Base-by-base conservation (phyloP, 176 grass and related monocot species). In the Saccharum officinarum region DNA sequence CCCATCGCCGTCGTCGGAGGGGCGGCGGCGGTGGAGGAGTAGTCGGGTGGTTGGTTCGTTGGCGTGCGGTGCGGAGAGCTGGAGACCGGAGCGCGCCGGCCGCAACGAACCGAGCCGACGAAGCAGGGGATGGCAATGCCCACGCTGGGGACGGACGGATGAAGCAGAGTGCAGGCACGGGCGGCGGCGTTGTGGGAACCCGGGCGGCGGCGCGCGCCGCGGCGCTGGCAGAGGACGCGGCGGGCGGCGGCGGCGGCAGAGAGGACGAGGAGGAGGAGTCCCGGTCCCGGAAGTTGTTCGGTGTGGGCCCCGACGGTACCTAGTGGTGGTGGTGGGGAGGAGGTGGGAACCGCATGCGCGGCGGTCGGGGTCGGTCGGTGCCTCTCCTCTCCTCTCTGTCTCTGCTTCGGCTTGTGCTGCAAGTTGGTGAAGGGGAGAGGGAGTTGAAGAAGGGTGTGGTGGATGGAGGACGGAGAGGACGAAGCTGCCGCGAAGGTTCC, bases 401-500 rank as follows among this genome's bases (percentile, higher is more conserved):
- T 59, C 52, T 49, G 16, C 5, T 14, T 55, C 52, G 17, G 18
- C 18, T 57, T 57, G 52, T 57, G 22, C n/a, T 44, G 57, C 55
- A 20, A 39, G 62, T 46, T 20, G 52, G 0, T 7, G 50, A 7
- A 0, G 17, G n/a, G 25, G 3, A 0, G n/a, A 28, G 1, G 12
- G 37, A 7, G 13, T 26, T 2, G 62, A 33, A 6, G 62, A 5
- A 10, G 10, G 12, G 50, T 20, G 50, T 54, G 50, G 50, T 54
- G 50, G 50, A 54, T 8, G 50, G 18, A 55, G 18, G 52, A 55
- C 6, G 28, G 39, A 18, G 57, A 15, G 37, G 72, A 80, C 54
- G 86, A 83, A 88, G 86, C 66, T 88, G 80, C 54, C 41, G 78
- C 17, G 86, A 88, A 88, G 86, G 80, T 88, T 88, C 86, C 8